Base-by-base conservation (phyloP, 2,329 filamentous ascomycete species). In the Cytospora schulzeri region DNA sequence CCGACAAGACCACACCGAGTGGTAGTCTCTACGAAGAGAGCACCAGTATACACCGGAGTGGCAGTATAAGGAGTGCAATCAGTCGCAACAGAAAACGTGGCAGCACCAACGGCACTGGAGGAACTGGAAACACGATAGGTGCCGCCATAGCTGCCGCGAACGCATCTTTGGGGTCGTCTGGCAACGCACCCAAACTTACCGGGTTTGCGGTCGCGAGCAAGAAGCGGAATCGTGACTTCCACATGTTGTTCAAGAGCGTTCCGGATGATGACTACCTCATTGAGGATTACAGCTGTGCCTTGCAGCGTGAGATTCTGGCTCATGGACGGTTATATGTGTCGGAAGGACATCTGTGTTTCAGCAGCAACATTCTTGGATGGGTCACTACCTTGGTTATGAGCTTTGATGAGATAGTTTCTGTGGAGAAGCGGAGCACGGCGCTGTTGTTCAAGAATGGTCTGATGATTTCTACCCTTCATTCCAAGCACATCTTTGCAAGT, bases 301-400 rank as follows among this genome's bases (percentile, higher is more conserved):
- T 99, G 65, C 95, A 99, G 76, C 88, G 93, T 69, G 96, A 99
- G 74, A 99, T 99, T 66, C 85, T 99, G 41, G 88, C 96, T 8
- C 95, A 97, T 70, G 95, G 95, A 7, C 87, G 95, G 50, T 84
- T 99, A 17, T 99, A 99, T 73, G 92, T 99, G 51, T 98, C 95
- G 0, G 95, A 99, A 78, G 93, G 94, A 14, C 94, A 99, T 74
- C 87, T 99, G 55, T 99, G 95, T 80, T 99, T 99, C 78, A 97
- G 93, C 72, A 98, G 95, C 81, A 99, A 99, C 74, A 99, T 99
- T 69, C 86, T 99, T 55, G 95, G 95, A 61, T 99, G 95, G 95
- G 91, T 96, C 26, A 99, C 95, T 0, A 99, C 95, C 1, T 81
- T 99, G 51, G 94, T 99, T 60, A 97, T 99, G 80, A 96, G 93